These are phyloP conservation scores for Hippophae rhamnoides DNA, from an alignment of 306 rosid genomes.

Conservation along the genomic window DNA sequence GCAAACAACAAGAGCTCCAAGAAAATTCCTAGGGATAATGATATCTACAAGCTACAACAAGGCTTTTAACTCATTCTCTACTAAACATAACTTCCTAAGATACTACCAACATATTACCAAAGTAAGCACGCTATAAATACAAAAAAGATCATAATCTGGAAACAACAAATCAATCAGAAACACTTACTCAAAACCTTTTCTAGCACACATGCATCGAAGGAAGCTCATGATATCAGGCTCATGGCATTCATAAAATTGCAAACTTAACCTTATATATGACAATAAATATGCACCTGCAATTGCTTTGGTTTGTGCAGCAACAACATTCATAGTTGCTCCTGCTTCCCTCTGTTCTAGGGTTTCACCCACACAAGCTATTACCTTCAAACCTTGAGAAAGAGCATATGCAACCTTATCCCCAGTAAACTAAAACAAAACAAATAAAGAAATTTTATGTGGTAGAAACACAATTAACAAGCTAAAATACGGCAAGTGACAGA, in stretches of 20 bases:
- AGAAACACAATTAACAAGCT: neutral
- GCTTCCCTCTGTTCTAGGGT: constrained; percentile 85
- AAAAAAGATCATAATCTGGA: neutral
- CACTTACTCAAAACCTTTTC: neutral
- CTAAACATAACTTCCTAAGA: neutral
- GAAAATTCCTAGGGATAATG: too few relatives aligned
- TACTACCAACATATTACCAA: neutral
- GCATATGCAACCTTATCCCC: constrained; percentile 83
- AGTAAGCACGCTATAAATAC: neutral
- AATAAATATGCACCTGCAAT: constrained; percentile 46
- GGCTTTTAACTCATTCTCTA: too few relatives aligned
- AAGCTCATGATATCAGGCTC: neutral
- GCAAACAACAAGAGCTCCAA: too few relatives aligned
- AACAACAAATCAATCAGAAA: neutral
- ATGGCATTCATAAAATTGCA: neutral
- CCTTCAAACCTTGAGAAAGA: constrained; percentile 67
- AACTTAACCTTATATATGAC: neutral
- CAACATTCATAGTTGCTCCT: constrained; percentile 49
- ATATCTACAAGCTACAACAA: too few relatives aligned
- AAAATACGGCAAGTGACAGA: neutral
- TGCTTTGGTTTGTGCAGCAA: constrained; percentile 82
- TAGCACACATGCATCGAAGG: neutral
- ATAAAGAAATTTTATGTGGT: neutral
- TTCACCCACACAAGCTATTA: constrained; percentile 83
- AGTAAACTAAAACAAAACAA: constrained; percentile 43